phyloP scores from a whole-genome alignment of 306 rosid species.

The Leucaena leucocephala region DNA sequence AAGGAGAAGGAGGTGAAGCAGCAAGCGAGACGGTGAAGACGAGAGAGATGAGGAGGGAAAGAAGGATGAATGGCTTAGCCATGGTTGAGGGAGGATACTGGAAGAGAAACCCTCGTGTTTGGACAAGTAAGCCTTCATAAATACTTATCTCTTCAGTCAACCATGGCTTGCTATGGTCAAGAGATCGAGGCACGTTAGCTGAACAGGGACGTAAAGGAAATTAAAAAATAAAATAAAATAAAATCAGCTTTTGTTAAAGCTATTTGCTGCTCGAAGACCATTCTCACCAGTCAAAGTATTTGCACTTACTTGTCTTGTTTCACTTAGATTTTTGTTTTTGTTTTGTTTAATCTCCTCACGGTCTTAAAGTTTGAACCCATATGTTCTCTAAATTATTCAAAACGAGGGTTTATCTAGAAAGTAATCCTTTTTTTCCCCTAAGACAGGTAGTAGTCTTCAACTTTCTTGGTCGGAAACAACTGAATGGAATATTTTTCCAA shows the following conservation, averaged over 20 bases:
- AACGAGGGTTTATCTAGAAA: not conserved
- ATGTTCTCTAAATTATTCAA: not conserved
- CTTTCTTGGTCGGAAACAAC: not conserved
- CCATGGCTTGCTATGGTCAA: not conserved
- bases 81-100: slow-evolving; percentile 3
- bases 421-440: not conserved
- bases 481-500: not conserved
- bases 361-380: not conserved
- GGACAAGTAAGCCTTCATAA: not conserved
- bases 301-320: not conserved
- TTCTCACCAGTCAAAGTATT: not conserved
- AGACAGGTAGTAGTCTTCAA: not conserved
- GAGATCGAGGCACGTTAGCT: slow-evolving; percentile 8
- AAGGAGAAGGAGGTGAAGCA: not conserved
- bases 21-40: slow-evolving; percentile 12
- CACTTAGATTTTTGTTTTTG: not conserved
- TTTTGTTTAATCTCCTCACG: not conserved
- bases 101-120: not conserved
- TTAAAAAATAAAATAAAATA: not conserved
- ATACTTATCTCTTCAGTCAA: slow-evolving; percentile 31
- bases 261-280: not conserved
- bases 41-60: not conserved
- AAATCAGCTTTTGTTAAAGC: not conserved
- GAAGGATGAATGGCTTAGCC: slow-evolving; percentile 25
- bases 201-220: not conserved